Evolutionary conservation across 352 stramenopile genomes (phyloP).

Genomic region (Nannochloropsis limnetica): DNA sequence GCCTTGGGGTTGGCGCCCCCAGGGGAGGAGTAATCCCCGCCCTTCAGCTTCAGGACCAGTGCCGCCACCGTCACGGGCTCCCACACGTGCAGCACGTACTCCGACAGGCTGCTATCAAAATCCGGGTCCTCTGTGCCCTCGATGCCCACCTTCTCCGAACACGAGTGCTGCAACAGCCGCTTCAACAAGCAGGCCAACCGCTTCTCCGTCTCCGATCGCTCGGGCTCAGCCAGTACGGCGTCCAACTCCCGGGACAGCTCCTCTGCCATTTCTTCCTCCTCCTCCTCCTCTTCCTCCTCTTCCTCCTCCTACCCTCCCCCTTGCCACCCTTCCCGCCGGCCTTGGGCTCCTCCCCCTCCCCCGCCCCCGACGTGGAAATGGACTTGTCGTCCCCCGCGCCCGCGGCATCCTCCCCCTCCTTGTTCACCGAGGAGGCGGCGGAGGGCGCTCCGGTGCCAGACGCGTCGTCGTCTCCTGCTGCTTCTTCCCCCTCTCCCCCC

Average conservation of each 20-base stretch:
- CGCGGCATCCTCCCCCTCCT: neutral
- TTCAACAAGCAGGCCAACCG: neutral
- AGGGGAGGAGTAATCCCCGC: neutral
- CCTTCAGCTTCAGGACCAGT: neutral
- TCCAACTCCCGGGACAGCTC: conserved; percentile 10
- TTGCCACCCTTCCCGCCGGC: neutral
- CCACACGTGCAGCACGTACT: conserved; percentile 28
- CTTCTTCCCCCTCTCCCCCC: neutral
- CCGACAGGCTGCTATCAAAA: neutral
- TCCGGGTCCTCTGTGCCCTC: conserved; percentile 6
- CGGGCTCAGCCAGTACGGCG: neutral
- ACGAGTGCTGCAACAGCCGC: neutral
- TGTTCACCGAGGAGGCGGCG: neutral
- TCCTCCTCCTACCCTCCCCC: neutral
- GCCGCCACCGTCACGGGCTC: conserved; percentile 21
- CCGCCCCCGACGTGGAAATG: neutral
- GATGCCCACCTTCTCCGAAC: neutral
- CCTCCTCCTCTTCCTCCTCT: conserved; percentile 1
- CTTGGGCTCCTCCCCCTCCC: neutral
- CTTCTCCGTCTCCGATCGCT: neutral
- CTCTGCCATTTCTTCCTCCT: conserved; percentile 5
- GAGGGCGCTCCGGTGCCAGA: too few species aligned
- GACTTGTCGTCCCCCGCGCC: neutral
- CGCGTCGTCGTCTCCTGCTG: neutral
- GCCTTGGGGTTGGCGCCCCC: neutral